Evolutionary conservation across 2,329 filamentous ascomycete species (phyloP), one percentile per base, ranked within the genome.

Genomic region (Neurospora crassa): DNA sequence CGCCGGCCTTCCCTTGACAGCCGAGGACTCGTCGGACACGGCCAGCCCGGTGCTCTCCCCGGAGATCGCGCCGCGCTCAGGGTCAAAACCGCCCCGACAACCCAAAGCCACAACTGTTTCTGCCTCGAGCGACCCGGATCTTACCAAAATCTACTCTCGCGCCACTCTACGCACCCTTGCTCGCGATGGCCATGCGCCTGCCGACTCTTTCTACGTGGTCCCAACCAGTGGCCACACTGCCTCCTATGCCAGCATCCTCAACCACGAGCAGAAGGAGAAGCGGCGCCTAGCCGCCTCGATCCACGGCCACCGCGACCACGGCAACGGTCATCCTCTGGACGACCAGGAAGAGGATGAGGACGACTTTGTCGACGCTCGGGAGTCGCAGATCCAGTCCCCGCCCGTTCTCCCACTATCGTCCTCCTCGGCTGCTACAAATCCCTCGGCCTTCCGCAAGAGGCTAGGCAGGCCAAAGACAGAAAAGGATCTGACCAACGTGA

Each of bases 201-300:
- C 86, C 72, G 92, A 92, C 76, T 96, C 92, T 10, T 99, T 99
- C 82, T 98, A 97, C 79, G 92, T 98, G 1, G 96, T 99, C 1
- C 96, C 95, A 4, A 92, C 92, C 0, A 93, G 92, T 20, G 95
- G 96, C 5, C 94, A 95, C 74, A 97, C 94, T 2, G 91, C 94
- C 72, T 96, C 94, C 0, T 99, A 98, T 78, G 94, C 96, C 67
- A 94, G 92, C 73, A 97, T 99, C 69, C 84, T 97, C 24, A 91
- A 84, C 59, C 90, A 88, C 75, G 89, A 88, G 43, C 87, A 90
- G 74, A 91, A 91, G 76, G 89, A 91, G 78, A 89, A 87, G 78
- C 84, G 88, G 10, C 87, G 89, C 11, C 79, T 87, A 69, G 87
- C 83, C 34, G 85, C 85, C 7, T 87, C 86, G 2, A 76, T 83